Base-by-base conservation (phyloP, 2,329 filamentous ascomycete species). In the Aspergillus ibericus region DNA sequence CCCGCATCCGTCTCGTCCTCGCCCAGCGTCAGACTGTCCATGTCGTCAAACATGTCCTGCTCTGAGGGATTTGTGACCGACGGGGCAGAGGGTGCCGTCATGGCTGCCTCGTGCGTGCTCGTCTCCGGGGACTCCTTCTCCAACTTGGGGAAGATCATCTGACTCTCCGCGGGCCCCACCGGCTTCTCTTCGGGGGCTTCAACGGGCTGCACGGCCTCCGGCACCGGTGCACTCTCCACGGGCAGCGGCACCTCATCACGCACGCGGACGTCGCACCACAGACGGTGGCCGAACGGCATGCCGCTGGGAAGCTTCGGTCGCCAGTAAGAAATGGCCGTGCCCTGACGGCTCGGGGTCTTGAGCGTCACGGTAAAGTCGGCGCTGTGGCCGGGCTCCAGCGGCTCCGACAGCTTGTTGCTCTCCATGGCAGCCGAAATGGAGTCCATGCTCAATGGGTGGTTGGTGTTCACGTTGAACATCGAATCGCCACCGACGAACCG, bases 101-200 rank as follows among this genome's bases (percentile, higher is more conserved):
- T 60, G 60, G 71, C 69, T 53, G 64, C 73, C 72, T 91, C 82
- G 68, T 96, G 87, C n/a, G 90, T 84, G 78, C 92, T 96, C 18
- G 88, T 83, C 47, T 86, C 82, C 2, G 93, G 92, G 9, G 92
- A 96, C 78, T 98, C 95, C 79, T 96, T 96, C 68, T 96, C 92
- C 38, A 98, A 84, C 76, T 90, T 96, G 60, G 95, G 95, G 84
- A 98, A 98, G 72, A 98, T 93, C 92, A 98, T 97, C 68, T 88
- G 86, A 77, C 88, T 91, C 55, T 77, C 70, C 6, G 69, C 69
- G 49, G 73, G 63, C 50, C 75, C 70, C 61, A 78, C 73, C 29
- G 74, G 67, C 52, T 78, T n/a, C 4, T 16, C 18, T 55, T 76
- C 72, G 49, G 71, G 63, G 48, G 76, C 72, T n/a, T 74, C 66